These are phyloP conservation scores for Peronospora belbahrii DNA, from an alignment of 352 stramenopile species.

Conservation along the genomic window DNA sequence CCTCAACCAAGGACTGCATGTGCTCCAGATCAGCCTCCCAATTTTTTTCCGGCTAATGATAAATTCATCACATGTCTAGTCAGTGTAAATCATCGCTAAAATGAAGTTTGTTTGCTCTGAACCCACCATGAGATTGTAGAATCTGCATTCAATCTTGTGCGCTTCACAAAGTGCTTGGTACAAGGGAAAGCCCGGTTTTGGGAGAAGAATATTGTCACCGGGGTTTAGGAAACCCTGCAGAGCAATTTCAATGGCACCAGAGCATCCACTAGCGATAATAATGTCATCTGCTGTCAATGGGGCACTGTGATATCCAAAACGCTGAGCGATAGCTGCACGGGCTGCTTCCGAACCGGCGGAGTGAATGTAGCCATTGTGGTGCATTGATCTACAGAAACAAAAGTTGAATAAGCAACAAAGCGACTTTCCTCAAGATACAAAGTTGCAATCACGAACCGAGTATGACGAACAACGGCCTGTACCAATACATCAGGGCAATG, in stretches of 20 bases:
- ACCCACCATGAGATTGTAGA: slow-evolving; percentile 81
- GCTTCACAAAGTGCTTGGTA: slow-evolving; percentile 93
- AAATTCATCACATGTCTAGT: not conserved
- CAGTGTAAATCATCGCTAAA: not conserved
- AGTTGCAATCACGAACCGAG: slow-evolving; percentile 25
- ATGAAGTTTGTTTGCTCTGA: not conserved
- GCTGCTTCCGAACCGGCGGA: slow-evolving; percentile 82
- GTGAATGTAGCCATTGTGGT: slow-evolving; percentile 91
- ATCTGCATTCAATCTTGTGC: slow-evolving; percentile 86
- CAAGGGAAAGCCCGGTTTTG: slow-evolving; percentile 90
- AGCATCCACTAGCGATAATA: slow-evolving; percentile 90
- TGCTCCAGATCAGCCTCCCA: slow-evolving; percentile 92
- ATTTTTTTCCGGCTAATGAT: slow-evolving; percentile 58
- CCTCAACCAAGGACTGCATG: slow-evolving; percentile 83
- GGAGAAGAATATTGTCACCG: slow-evolving; percentile 90
- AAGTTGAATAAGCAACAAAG: not conserved
- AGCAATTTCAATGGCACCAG: slow-evolving; percentile 89
- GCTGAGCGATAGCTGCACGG: slow-evolving; percentile 82
- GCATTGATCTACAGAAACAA: slow-evolving; percentile 46
- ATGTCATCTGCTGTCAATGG: slow-evolving; percentile 87
- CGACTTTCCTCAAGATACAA: too few relatives aligned
- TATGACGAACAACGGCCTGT: slow-evolving; percentile 59
- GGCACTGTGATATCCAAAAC: slow-evolving; percentile 51
- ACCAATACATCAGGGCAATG: slow-evolving; percentile 84
- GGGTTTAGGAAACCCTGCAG: slow-evolving; percentile 87